Conservation (phyloP, 164 flowering plant species). For the Vitis rupestris region DNA sequence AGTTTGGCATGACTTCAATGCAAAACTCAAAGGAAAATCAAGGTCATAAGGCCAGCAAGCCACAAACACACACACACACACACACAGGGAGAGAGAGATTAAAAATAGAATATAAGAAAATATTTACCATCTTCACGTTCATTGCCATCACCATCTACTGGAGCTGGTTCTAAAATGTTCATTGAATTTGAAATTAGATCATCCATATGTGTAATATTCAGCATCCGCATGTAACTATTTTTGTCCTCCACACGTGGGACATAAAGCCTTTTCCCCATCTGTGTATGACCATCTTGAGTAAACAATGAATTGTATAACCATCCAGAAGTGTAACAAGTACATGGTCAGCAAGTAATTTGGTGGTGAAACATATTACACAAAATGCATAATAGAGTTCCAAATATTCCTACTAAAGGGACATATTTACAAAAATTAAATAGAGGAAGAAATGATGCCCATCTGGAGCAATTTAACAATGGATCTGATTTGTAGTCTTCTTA, state of each 20-base stretch:
- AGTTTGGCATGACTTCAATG: too few relatives aligned
- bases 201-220: slow-evolving; percentile 63
- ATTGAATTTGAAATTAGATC: slow-evolving; percentile 92
- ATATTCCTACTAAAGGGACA: background rate
- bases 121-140: slow-evolving; percentile 86
- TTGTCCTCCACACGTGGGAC: slow-evolving; percentile 98
- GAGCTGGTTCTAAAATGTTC: slow-evolving; percentile 91
- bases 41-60: too few relatives aligned
- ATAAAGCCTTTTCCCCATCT: slow-evolving; percentile 61
- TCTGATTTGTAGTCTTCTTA: background rate
- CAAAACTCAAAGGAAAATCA: too few relatives aligned
- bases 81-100: background rate
- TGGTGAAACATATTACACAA: background rate
- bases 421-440: background rate
- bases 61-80: too few relatives aligned
- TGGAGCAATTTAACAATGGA: background rate
- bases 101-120: background rate
- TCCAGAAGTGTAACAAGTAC: background rate
- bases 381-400: background rate
- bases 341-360: background rate
- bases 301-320: slow-evolving; percentile 14
- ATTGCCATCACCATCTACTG: slow-evolving; percentile 69
- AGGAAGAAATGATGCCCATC: background rate
- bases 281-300: slow-evolving; percentile 42
- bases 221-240: slow-evolving; percentile 92